Conservation (phyloP, 768 basidiomycete species). For the Zangia roseola region DNA sequence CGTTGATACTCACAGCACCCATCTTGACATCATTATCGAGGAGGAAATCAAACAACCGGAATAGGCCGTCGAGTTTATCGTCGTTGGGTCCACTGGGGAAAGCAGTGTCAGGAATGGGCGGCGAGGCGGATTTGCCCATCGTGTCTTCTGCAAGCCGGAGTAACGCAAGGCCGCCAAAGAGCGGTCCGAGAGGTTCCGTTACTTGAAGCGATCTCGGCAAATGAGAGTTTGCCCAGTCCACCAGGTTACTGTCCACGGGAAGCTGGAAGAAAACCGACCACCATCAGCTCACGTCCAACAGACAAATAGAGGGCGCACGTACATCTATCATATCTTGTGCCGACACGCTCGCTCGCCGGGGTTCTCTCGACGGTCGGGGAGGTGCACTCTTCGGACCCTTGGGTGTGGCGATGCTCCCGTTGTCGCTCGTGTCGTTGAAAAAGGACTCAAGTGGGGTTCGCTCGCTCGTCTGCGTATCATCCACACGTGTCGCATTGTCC, state of each 20-base stretch:
- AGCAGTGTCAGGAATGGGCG: conserved; percentile 73
- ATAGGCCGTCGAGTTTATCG: conserved; percentile 84
- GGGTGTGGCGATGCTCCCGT: conserved; percentile 14
- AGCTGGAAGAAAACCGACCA: not conserved
- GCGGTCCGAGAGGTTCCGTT: conserved; percentile 39
- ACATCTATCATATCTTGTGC: conserved; percentile 23
- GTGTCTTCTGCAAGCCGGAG: conserved; percentile 84
- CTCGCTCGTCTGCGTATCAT: conserved; percentile 37
- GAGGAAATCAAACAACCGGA: conserved; percentile 88
- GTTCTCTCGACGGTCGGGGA: conserved; percentile 67
- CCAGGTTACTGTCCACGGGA: conserved; percentile 49
- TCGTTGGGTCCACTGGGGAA: conserved; percentile 69
- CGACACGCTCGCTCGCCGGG: conserved; percentile 42
- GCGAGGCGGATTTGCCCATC: conserved; percentile 61
- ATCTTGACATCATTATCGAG: conserved; percentile 91
- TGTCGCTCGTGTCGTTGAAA: conserved; percentile 38
- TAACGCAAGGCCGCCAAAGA: conserved; percentile 72
- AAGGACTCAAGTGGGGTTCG: conserved; percentile 54
- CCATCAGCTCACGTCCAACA: not conserved
- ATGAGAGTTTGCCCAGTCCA: conserved; percentile 89
- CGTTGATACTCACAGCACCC: conserved; percentile 91
- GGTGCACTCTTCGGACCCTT: conserved; percentile 38
- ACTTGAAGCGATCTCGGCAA: conserved; percentile 67
- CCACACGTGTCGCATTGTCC: conserved; percentile 23
- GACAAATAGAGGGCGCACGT: not conserved